These are phyloP conservation scores for Chamaecrista fasciculata DNA, from an alignment of 306 rosid species.

Conservation along the genomic window DNA sequence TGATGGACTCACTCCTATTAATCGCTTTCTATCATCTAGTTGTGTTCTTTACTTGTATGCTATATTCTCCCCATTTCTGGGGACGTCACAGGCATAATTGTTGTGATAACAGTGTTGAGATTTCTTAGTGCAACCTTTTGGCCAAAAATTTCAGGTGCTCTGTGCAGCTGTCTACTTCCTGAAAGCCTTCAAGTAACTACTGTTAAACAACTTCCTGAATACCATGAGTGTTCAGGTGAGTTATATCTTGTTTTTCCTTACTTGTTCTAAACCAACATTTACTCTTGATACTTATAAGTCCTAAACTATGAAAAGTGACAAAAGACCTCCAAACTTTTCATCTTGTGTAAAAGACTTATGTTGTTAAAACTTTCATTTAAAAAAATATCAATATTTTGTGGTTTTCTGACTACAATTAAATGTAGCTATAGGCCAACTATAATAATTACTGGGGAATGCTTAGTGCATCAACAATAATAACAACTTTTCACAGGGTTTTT, in stretches of 20 bases:
- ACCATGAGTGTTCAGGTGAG: conserved; percentile 68
- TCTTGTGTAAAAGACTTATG: too few relatives aligned
- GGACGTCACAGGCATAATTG: neutral
- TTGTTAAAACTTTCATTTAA: too few relatives aligned
- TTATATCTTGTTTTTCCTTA: conserved; percentile 10
- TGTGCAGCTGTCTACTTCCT: conserved; percentile 89
- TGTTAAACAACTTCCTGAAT: conserved; percentile 79
- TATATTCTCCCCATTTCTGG: conserved; percentile 2
- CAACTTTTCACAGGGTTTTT: too few relatives aligned
- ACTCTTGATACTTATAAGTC: neutral
- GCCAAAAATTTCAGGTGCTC: conserved; percentile 57
- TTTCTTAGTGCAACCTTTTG: conserved; percentile 9
- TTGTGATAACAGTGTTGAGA: neutral
- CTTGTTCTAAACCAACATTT: neutral
- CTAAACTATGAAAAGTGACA: too few relatives aligned
- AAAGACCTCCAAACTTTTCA: too few relatives aligned
- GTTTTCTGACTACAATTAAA: too few relatives aligned
- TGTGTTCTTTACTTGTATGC: neutral
- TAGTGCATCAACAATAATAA: too few relatives aligned
- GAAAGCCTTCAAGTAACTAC: conserved; percentile 78
- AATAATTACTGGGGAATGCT: too few relatives aligned
- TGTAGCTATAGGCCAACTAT: too few relatives aligned
- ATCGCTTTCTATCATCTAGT: neutral
- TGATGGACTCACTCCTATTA: neutral
- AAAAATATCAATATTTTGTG: too few relatives aligned